Base-by-base conservation (phyloP, 83 land plant genomes). In the Picea abies region DNA sequence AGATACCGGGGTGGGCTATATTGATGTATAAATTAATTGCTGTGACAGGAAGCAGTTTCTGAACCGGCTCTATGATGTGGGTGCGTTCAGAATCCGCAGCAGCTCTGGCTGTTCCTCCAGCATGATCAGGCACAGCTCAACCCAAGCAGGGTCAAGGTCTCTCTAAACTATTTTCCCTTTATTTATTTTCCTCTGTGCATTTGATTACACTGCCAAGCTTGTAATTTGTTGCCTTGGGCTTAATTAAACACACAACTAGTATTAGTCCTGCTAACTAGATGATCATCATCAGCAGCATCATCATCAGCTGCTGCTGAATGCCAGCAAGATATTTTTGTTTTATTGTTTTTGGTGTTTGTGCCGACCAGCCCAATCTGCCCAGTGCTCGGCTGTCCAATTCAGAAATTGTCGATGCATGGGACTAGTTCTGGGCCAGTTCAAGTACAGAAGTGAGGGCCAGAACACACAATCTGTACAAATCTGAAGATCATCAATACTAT, bases 31-130 rank as follows among this genome's bases (percentile, higher is more conserved):
- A 56, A 56, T 56, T 56, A 56, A 56, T 56, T 56, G 58, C 3
- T 12, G 15, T 68, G 16, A 44, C 77, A 73, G 77, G 56, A 73
- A 19, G 39, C 77, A 73, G 58, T n/a, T 73, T 73, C 58, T 73
- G 77, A 44, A 19, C 16, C 37, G 77, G 58, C 25, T 73, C 15
- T 44, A n/a, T 23, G 16, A 73, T 73, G 77, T n/a, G 25, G 56
- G 49, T 44, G 77, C 26, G 22, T 22, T 12, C 20, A 44, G 15
- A 19, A 8, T 11, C 26, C 56, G 19, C 22, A 39, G 39, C 3
- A 56, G 58, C 58, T 56, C 58, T 56, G 58, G 58, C 58, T 11
- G 58, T 56, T 56, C 56, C 14, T 52, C 56, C 56, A 41, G 7
- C 44, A 35, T 32, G 3, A 41, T 39, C 47, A 73, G 77, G 58